Conservation (phyloP, 169 alveolate genomes). For the Plasmodium ovale region DNA sequence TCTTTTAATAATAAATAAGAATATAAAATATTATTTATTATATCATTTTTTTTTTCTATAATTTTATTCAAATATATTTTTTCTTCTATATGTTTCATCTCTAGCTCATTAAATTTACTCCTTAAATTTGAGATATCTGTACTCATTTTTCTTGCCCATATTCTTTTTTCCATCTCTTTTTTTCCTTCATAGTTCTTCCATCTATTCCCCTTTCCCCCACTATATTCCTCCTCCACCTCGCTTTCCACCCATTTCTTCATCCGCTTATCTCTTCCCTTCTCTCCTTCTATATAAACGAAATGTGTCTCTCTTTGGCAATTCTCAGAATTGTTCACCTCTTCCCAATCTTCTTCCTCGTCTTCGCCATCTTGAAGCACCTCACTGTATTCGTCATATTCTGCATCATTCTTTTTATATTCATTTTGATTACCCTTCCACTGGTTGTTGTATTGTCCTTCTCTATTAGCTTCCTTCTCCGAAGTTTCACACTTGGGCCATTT, state of each 20-base stretch:
- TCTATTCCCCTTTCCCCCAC: not conserved
- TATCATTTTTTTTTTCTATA: slow-evolving; percentile 66
- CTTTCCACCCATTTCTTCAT: not conserved
- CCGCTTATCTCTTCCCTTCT: not conserved
- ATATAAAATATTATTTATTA: slow-evolving; percentile 54
- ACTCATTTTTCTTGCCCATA: not conserved
- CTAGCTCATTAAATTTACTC: slow-evolving; percentile 19
- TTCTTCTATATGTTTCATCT: slow-evolving; percentile 38
- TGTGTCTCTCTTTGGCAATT: not conserved
- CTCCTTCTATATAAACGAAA: too few relatives aligned
- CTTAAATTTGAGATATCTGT: slow-evolving; percentile 12
- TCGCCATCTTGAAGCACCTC: not conserved
- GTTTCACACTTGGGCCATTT: not conserved
- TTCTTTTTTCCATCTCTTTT: not conserved
- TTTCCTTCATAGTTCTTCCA: not conserved
- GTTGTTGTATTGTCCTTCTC: not conserved
- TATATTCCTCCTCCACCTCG: not conserved
- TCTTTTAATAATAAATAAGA: slow-evolving; percentile 43
- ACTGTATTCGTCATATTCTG: not conserved
- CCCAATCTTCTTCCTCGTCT: not conserved
- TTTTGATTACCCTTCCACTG: not conserved
- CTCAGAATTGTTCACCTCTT: not conserved
- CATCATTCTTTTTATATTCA: not conserved
- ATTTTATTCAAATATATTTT: slow-evolving; percentile 59
- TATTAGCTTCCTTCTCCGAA: not conserved